Conservation (phyloP, 1,284 basidiomycete species). For the Boletus austroedulis region DNA sequence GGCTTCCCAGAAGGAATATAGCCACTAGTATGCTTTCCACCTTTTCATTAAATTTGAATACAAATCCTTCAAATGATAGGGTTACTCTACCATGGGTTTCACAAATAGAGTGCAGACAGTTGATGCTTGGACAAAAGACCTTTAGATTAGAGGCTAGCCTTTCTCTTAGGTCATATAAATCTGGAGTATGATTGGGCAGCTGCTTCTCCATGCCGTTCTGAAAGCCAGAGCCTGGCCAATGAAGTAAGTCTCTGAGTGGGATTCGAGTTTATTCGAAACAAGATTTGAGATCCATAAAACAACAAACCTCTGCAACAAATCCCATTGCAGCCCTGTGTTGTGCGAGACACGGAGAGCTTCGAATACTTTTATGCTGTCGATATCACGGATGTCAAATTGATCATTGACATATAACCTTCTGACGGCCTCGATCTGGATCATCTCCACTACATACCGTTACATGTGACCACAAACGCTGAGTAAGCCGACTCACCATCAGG, state of each 20-base stretch:
- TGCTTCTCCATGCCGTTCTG: background rate
- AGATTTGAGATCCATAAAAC: too few species aligned
- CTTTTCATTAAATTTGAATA: conserved; percentile 5
- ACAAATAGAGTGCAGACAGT: conserved; percentile 51
- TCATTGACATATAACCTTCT: conserved; percentile 34
- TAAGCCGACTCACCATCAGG: conserved; percentile 46
- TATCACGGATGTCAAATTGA: conserved; percentile 20
- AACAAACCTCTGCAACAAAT: conserved; percentile 38
- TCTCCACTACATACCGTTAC: conserved; percentile 39
- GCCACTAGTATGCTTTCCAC: conserved; percentile 2
- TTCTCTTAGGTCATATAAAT: conserved; percentile 23
- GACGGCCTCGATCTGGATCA: conserved; percentile 46
- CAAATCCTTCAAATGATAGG: background rate
- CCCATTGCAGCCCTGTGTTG: conserved; percentile 33
- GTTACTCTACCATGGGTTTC: conserved; percentile 43
- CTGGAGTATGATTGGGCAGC: conserved; percentile 19
- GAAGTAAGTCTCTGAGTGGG: conserved; percentile 23
- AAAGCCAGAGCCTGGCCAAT: conserved; percentile 26
- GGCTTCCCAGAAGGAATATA: conserved; percentile 35
- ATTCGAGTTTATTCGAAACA: background rate
- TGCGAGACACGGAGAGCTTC: conserved; percentile 9
- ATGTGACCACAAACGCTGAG: background rate
- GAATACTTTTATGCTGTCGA: conserved; percentile 36
- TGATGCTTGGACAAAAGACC: conserved; percentile 54
- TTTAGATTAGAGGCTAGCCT: conserved; percentile 38